These are phyloP conservation scores for Ascocoryne sarcoides DNA, from an alignment of 2,329 filamentous ascomycete species.

Conservation along the genomic window DNA sequence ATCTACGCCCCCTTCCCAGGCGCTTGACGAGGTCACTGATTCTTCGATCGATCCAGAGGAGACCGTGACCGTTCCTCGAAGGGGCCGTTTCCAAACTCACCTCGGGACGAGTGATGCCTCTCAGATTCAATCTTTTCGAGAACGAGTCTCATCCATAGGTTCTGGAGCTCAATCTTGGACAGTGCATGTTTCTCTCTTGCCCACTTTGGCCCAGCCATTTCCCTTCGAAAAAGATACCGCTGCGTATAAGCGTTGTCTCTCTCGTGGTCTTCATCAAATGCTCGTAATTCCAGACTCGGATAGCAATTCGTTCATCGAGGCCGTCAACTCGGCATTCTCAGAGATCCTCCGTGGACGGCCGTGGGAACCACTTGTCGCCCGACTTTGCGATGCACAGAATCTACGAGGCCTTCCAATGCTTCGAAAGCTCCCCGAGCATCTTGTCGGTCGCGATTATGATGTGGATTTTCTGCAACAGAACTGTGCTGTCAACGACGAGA, in stretches of 20 bases:
- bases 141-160: conserved; percentile 17
- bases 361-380: conserved; percentile 52
- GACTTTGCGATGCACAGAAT: conserved; percentile 46
- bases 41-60: conserved; percentile 8
- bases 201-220: conserved; percentile 44
- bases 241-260: conserved; percentile 52
- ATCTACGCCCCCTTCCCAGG: conserved; percentile 22
- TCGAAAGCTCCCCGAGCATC: conserved; percentile 38
- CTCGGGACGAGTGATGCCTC: conserved; percentile 9
- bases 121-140: conserved; percentile 18
- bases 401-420: conserved; percentile 51
- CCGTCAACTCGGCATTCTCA: conserved; percentile 42
- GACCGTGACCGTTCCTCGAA: conserved; percentile 1
- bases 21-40: conserved; percentile 6
- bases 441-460: conserved; percentile 38
- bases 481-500: conserved; percentile 46
- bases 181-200: conserved; percentile 50
- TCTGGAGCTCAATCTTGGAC: conserved; percentile 41
- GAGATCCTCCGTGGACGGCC: conserved; percentile 39
- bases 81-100: conserved; percentile 8
- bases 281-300: conserved; percentile 43
- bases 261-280: conserved; percentile 50
- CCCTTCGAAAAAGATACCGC: conserved; percentile 54
- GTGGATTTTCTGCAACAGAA: conserved; percentile 42
- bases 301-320: conserved; percentile 39